Conservation (phyloP, 1,139 yeast genomes). For the Debaryomycetaceae sp. region DNA sequence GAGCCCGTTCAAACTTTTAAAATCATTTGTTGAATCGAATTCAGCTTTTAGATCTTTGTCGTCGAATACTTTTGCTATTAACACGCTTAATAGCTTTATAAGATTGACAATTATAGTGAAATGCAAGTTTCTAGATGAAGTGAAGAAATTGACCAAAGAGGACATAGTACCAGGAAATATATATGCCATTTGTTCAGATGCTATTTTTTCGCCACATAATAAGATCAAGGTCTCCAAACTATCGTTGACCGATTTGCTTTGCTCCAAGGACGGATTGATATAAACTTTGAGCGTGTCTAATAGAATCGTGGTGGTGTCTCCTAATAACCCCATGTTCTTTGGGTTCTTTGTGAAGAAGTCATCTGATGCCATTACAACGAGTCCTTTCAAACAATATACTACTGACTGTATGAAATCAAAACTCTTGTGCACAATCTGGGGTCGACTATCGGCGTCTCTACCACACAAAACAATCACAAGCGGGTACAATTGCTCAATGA, state of each 20-base stretch:
- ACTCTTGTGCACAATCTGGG: slow-evolving; percentile 5
- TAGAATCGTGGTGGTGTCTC: slow-evolving; percentile 22
- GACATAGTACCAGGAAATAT: slow-evolving; percentile 42
- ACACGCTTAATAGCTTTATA: slow-evolving; percentile 17
- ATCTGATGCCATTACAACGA: slow-evolving; percentile 16
- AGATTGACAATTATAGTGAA: slow-evolving; percentile 18
- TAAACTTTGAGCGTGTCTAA: slow-evolving; percentile 15
- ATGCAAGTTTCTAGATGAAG: slow-evolving; percentile 22
- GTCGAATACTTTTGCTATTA: slow-evolving; percentile 26
- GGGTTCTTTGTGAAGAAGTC: slow-evolving; percentile 17
- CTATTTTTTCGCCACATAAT: slow-evolving; percentile 14
- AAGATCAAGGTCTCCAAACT: slow-evolving; percentile 13
- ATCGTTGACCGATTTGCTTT: slow-evolving; percentile 9
- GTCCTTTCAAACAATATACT: slow-evolving; percentile 13
- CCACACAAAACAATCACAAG: slow-evolving; percentile 26
- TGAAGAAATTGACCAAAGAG: slow-evolving; percentile 25
- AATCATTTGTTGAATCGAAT: slow-evolving; percentile 2
- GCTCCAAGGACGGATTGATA: slow-evolving; percentile 14
- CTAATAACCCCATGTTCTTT: slow-evolving; percentile 23
- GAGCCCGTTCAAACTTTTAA: slow-evolving; percentile 12
- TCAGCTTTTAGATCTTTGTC: slow-evolving; percentile 22
- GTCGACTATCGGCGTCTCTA: slow-evolving; percentile 5
- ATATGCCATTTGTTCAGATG: slow-evolving; percentile 30
- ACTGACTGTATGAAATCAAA: slow-evolving; percentile 19
- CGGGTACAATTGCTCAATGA: slow-evolving; percentile 37